Evolutionary conservation across 2,329 filamentous ascomycete genomes (phyloP), one percentile per base, ranked within the genome.

Genomic region (Pseudogymnoascus sp.): DNA sequence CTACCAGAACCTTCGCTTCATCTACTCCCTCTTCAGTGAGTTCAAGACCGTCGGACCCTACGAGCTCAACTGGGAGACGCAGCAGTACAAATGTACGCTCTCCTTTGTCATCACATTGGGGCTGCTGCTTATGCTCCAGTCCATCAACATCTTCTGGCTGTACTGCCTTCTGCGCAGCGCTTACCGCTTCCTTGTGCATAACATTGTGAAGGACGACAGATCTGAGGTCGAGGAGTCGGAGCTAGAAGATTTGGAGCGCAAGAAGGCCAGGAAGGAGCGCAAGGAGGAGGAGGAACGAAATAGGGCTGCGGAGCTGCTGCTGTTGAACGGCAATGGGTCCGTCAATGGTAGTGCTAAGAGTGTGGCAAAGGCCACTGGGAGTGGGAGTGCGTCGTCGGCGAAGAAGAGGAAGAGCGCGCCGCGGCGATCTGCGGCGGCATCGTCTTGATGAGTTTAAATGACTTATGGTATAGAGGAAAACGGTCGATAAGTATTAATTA

Each of bases 101-200:
- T 79, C 82, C 33, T 86, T 90, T 72, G 77, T 79, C 73, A 90
- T 91, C 70, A 86, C 87, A 10, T 77, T 84, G 16, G 68, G 71
- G 2, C 79, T 92, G 37, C 80, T 92, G 7, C 79, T 84, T 2
- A 78, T 80, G 2, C 79, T 92, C 47, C 89, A 92, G 75, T 83
- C 85, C 1, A 80, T 92, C 62, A 92, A 92, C 73, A 74, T 91
- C 10, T 90, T 91, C 75, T 92, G 89, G 89, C 82, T 90, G 65
- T 89, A 87, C 75, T 84, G 87, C 74, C 90, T 92, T 69, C 72
- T 87, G 65, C 81, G 88, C 67, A 90, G 91, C 66, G 85, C 87
- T 59, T 89, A 85, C 69, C 81, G 88, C 64, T 88, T 89, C 67
- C 76, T 88, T 21, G 77, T 82, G 31, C 82, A 81, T 69, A 81